A percentile compares a stretch with the other conserved stretches of the same genome.
Conservation (phyloP, 331 rosid genomes). For the Pyracantha coccinea region DNA sequence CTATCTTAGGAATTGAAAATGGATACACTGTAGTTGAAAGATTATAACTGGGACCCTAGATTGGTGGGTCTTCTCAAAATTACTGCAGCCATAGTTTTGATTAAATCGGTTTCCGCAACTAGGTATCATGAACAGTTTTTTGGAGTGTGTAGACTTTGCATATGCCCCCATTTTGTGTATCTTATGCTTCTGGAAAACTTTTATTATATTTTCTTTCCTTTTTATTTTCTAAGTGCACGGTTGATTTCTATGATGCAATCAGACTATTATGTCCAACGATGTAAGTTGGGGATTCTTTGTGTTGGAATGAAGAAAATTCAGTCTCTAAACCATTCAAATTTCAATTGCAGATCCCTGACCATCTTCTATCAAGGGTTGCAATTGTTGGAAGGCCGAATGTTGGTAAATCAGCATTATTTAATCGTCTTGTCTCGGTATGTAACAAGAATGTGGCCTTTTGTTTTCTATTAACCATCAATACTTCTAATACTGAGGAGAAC, state of each 20-base stretch:
- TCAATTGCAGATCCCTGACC: conserved; percentile 70
- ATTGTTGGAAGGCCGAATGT: conserved; percentile 93
- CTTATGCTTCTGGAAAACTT: background rate
- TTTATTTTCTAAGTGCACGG: background rate
- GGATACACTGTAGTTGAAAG: background rate
- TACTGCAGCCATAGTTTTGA: background rate
- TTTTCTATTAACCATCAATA: conserved; percentile 1
- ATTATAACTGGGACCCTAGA: background rate
- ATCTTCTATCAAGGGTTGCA: conserved; percentile 76
- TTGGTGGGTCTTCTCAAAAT: background rate
- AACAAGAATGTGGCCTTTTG: conserved; percentile 8
- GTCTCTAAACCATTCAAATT: conserved; percentile 12
- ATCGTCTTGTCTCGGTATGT: conserved; percentile 87
- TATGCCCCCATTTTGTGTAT: background rate
- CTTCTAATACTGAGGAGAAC: conserved; percentile 6
- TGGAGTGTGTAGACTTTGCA: background rate
- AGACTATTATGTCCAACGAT: background rate
- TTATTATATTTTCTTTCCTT: background rate
- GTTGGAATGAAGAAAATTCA: background rate
- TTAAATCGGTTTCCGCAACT: background rate
- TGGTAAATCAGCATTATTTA: conserved; percentile 89
- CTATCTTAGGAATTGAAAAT: background rate
- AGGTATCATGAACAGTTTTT: background rate
- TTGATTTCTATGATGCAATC: background rate
- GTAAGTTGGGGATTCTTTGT: conserved; percentile 2